Evolutionary conservation across 2,329 filamentous ascomycete species (phyloP).

Genomic region (Tolypocladium cylindrosporum): DNA sequence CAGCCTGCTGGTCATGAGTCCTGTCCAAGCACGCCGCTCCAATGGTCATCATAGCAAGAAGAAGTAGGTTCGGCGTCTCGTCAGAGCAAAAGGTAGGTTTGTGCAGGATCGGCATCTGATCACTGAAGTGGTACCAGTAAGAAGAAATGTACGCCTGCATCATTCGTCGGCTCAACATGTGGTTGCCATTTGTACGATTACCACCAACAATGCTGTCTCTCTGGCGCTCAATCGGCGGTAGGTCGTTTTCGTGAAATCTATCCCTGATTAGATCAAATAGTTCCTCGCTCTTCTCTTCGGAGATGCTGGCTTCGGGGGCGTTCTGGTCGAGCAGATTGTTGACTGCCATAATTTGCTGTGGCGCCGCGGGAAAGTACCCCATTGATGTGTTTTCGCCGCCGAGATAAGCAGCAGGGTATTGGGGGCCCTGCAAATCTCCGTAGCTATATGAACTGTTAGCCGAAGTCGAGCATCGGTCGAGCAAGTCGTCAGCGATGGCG

Average conservation of each 20-base stretch:
- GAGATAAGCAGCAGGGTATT: conserved; percentile 34
- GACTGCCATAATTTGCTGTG: conserved; percentile 80
- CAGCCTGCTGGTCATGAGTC: conserved; percentile 62
- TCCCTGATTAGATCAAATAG: conserved; percentile 72
- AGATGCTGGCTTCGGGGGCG: conserved; percentile 69
- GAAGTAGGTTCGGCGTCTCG: conserved; percentile 70
- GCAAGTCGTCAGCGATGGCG: conserved; percentile 14
- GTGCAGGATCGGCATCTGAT: conserved; percentile 89
- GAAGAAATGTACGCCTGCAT: conserved; percentile 91
- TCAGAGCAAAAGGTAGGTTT: conserved; percentile 88
- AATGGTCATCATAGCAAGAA: conserved; percentile 85
- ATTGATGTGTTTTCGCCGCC: conserved; percentile 35
- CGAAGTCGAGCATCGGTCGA: not conserved
- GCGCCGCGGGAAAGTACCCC: conserved; percentile 48
- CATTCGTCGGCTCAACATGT: conserved; percentile 78
- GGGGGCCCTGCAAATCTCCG: conserved; percentile 35
- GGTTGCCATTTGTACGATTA: conserved; percentile 54
- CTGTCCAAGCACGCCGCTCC: conserved; percentile 85
- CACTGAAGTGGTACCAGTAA: conserved; percentile 92
- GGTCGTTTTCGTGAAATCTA: conserved; percentile 72
- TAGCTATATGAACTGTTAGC: conserved; percentile 33
- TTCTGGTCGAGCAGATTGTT: conserved; percentile 75
- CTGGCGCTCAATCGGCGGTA: conserved; percentile 61
- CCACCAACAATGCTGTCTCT: conserved; percentile 73
- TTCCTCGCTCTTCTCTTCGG: conserved; percentile 78